These are phyloP conservation scores for Glycine latifolia DNA, from an alignment of 306 rosid species.

Conservation along the genomic window DNA sequence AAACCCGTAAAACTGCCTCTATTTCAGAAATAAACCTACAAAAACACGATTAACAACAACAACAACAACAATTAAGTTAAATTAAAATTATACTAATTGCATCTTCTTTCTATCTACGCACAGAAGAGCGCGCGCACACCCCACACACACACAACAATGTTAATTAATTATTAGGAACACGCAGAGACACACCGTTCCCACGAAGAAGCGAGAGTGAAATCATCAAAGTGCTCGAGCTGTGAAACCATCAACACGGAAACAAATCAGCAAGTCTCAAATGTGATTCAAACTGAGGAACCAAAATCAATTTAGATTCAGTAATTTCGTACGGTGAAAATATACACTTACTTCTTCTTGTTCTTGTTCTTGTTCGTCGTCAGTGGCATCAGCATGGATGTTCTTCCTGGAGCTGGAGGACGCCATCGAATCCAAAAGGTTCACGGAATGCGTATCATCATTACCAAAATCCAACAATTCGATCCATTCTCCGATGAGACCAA, in stretches of 20 bases:
- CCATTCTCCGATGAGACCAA: slow-evolving; percentile 36
- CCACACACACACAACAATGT: slow-evolving; percentile 20
- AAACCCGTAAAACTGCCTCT: slow-evolving; percentile 86
- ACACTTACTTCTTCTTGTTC: slow-evolving; percentile 60
- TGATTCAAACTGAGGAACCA: not conserved
- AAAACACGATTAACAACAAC: not conserved
- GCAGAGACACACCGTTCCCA: slow-evolving; percentile 83
- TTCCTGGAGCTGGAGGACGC: slow-evolving; percentile 75
- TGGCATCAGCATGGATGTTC: slow-evolving; percentile 49
- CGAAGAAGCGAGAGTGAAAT: slow-evolving; percentile 94
- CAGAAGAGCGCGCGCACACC: not conserved
- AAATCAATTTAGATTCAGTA: slow-evolving; percentile 14
- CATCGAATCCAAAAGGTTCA: slow-evolving; percentile 60
- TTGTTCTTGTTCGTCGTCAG: slow-evolving; percentile 62
- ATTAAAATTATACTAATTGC: not conserved
- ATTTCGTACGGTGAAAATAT: not conserved
- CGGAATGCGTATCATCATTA: not conserved
- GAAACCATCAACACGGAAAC: slow-evolving; percentile 23
- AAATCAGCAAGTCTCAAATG: slow-evolving; percentile 16
- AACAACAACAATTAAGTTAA: not conserved
- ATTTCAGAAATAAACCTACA: slow-evolving; percentile 92
- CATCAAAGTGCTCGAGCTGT: slow-evolving; percentile 95
- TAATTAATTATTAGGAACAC: not conserved
- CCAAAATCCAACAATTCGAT: not conserved
- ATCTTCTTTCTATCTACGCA: slow-evolving; percentile 9